These are phyloP conservation scores for Scheffersomyces segobiensis DNA, from an alignment of 1,139 yeast genomes.

Conservation along the genomic window DNA sequence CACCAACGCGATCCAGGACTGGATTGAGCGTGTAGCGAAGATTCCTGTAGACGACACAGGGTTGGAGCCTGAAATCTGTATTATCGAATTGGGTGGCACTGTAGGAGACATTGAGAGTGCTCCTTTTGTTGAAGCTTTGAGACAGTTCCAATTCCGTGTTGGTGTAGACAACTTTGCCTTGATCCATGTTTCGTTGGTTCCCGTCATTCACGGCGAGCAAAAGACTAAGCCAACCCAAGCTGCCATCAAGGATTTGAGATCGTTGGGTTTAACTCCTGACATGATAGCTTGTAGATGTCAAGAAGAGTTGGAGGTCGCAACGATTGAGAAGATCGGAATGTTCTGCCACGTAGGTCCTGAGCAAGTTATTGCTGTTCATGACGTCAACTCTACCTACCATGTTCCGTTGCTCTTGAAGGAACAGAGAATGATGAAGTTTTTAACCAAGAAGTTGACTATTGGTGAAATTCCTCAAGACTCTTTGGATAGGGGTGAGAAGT, in stretches of 20 bases:
- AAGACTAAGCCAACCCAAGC: conserved; percentile 99
- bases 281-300: conserved; percentile 98
- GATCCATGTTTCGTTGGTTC: conserved; percentile 94
- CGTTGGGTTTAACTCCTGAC: conserved; percentile 92
- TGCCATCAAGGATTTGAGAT: conserved; percentile 94
- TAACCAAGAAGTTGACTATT: conserved; percentile 67
- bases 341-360: conserved; percentile 98
- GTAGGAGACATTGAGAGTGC: conserved; percentile 99
- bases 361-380: conserved; percentile 96
- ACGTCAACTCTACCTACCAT: conserved; percentile 95
- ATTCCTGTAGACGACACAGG: conserved; percentile 94
- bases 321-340: conserved; percentile 95
- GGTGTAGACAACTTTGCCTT: conserved; percentile 92
- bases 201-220: conserved; percentile 97
- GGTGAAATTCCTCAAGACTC: conserved; percentile 56
- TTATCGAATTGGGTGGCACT: conserved; percentile 97
- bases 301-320: conserved; percentile 74
- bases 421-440: conserved; percentile 79
- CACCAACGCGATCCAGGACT: conserved; percentile 95
- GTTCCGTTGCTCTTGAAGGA: conserved; percentile 90
- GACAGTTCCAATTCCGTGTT: conserved; percentile 98
- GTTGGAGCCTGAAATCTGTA: conserved; percentile 88
- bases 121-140: conserved; percentile 96
- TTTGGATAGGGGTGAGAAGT: conserved; percentile 59
- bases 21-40: conserved; percentile 92